These are phyloP conservation scores for Onygena corvina DNA, from an alignment of 2,329 filamentous ascomycete species.

Conservation along the genomic window DNA sequence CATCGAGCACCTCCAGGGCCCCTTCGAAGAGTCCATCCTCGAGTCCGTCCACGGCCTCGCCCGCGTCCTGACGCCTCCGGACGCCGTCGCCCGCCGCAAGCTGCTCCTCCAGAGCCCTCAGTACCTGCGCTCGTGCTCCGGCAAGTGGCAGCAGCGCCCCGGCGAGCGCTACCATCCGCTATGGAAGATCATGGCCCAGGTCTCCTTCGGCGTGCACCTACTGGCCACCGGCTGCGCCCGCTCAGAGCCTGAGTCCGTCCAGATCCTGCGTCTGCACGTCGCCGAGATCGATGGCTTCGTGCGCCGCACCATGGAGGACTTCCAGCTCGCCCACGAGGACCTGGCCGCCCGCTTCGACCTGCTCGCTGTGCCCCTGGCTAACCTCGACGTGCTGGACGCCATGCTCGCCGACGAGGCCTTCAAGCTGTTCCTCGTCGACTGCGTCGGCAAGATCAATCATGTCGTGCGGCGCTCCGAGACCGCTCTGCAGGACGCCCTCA, in stretches of 20 bases:
- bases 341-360: constrained; percentile 68
- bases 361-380: constrained; percentile 70
- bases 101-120: constrained; percentile 55
- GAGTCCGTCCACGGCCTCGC: constrained; percentile 24
- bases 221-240: constrained; percentile 76
- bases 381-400: constrained; percentile 68
- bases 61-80: constrained; percentile 25
- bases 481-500: constrained; percentile 62
- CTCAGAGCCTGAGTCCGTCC: constrained; percentile 75
- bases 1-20: constrained; percentile 33
- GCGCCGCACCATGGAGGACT: constrained; percentile 73
- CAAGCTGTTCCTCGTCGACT: constrained; percentile 66
- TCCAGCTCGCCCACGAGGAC: constrained; percentile 65
- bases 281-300: constrained; percentile 89
- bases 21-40: constrained; percentile 36
- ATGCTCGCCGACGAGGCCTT: constrained; percentile 80
- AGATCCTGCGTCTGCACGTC: constrained; percentile 81
- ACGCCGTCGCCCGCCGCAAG: constrained; percentile 45
- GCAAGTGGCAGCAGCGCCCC: constrained; percentile 62
- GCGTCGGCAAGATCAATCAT: constrained; percentile 84
- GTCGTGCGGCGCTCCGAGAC: constrained; percentile 68
- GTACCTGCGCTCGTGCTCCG: constrained; percentile 58
- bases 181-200: constrained; percentile 80
- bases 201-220: constrained; percentile 85
- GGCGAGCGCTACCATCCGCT: constrained; percentile 75